Evolutionary conservation across 2,329 filamentous ascomycete genomes (phyloP), one percentile per base, ranked within the genome.

Genomic region (Exophiala calicioides): DNA sequence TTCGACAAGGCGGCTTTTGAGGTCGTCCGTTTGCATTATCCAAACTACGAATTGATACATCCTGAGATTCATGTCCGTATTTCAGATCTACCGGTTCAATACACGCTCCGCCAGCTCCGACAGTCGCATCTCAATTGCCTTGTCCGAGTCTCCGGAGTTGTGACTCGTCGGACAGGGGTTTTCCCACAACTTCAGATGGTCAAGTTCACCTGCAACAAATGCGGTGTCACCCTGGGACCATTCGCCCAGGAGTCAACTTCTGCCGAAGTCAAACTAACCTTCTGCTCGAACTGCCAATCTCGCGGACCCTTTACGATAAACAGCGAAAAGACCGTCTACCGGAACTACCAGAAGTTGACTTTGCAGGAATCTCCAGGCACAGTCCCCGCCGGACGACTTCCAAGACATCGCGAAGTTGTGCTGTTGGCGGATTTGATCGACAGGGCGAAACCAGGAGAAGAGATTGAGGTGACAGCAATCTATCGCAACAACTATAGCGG

Each of bases 401-500:
- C 93, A 3, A 86, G 94, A 44, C 88, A 93, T 63, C 82, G 93
- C 42, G 93, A 98, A 65, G 91, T 98, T 27, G 90, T 98, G 55
- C 80, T 98, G 9, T 81, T 98, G 2, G 97, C 93, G 82, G 93
- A 98, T 71, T 77, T 98, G 44, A 98, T 98, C 58, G 93, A 98
- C 68, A 88, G 82, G 55, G 91, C 91, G 31, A 98, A 98, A 72
- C 93, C 93, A 20, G 93, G 93, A 45, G 93, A 98, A 68, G 94
- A 98, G 65, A 90, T 98, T 46, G 93, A 98, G 64, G 84, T 98
- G 7, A 97, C 90, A 5, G 93, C 93, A 55, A 88, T 95, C 59
- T 98, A 98, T 72, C 85, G 90, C 60, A 98, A 98, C 75, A 97
- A 94, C 72, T 98, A 96, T 63, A 91, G 97, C 65, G 90, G 93